A percentile compares a stretch with the other conserved stretches of the same genome.
Conservation (phyloP, 2,329 filamentous ascomycete genomes). For the Ceratocystis variospora region DNA sequence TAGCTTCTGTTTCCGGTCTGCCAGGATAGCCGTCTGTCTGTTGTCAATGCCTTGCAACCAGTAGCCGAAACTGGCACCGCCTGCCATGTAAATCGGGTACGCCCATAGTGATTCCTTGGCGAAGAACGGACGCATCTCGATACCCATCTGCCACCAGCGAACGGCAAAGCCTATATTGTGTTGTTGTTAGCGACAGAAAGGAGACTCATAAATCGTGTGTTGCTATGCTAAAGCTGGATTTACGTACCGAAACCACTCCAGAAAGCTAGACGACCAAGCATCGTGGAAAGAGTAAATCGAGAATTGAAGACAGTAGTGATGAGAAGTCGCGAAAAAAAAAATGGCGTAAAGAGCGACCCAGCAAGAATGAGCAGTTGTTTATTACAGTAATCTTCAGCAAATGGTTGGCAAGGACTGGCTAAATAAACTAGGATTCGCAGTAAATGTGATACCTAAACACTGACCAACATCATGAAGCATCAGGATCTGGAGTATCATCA, state of each 20-base stretch:
- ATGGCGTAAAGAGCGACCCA: neutral
- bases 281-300: slow-evolving; percentile 27
- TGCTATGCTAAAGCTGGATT: neutral
- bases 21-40: slow-evolving; percentile 61
- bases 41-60: slow-evolving; percentile 88
- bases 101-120: slow-evolving; percentile 72
- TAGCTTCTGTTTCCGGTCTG: slow-evolving; percentile 63
- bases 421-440: neutral
- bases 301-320: neutral
- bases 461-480: neutral
- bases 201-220: neutral
- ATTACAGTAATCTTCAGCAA: neutral
- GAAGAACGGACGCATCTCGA: slow-evolving; percentile 96
- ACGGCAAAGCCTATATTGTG: slow-evolving; percentile 62
- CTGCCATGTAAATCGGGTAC: slow-evolving; percentile 76
- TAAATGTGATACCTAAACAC: too few species aligned
- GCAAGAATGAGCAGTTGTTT: neutral
- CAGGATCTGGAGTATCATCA: neutral
- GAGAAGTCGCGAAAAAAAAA: neutral
- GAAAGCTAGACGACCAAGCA: slow-evolving; percentile 58
- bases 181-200: neutral
- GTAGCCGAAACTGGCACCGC: slow-evolving; percentile 88
- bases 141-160: slow-evolving; percentile 91
- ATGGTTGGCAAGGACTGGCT: neutral
- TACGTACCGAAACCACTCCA: slow-evolving; percentile 81